phyloP scores from a whole-genome alignment of 129 eudicot genomes.

The sunflower (Helianthus annuus) region HanXRQr2.0-SUNRISE NC_035433.2:114577277-114577776 shows the following conservation, averaged over 20 bases:
- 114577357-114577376: neutral
- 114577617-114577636: constrained; percentile 11
- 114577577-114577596: constrained; percentile 10
- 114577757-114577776: constrained; percentile 15
- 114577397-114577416: constrained; percentile 9
- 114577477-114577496: neutral
- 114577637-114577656: constrained; percentile 8
- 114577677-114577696: neutral
- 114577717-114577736: constrained; percentile 13
- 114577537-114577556: no score
- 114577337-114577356: neutral
- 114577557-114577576: neutral
- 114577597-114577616: neutral
- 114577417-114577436: neutral
- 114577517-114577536: constrained; percentile 12
- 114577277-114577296: neutral
- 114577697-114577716: no score
- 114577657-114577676: neutral
- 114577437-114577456: constrained; percentile 16
- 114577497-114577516: constrained; percentile 3
- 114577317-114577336: neutral
- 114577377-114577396: constrained; percentile 18
- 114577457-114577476: neutral
- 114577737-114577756: constrained; percentile 24
- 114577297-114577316: constrained; percentile 19